A percentile compares a stretch with the other conserved stretches of the same genome.
phyloP scores from a whole-genome alignment of 2,329 filamentous ascomycete genomes.

The Hymenoscyphus occultus region DNA sequence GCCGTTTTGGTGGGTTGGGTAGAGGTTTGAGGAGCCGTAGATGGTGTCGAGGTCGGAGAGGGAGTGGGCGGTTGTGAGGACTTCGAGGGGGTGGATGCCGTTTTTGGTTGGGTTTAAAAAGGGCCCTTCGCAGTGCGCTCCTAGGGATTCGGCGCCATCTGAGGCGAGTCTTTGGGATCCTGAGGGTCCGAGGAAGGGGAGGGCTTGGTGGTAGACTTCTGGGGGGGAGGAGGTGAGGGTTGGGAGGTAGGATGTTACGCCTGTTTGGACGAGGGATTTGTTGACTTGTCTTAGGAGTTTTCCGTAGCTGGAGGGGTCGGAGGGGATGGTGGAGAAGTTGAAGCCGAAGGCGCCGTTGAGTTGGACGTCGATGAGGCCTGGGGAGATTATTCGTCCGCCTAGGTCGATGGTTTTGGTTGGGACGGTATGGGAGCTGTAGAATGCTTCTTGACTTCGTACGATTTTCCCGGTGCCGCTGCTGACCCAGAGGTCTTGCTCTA shows the following conservation, averaged over 20 bases:
- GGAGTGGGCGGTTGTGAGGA: slow-evolving; percentile 60
- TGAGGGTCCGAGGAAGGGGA: slow-evolving; percentile 75
- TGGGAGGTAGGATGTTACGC: slow-evolving; percentile 84
- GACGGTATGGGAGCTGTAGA: slow-evolving; percentile 64
- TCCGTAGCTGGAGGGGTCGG: slow-evolving; percentile 65
- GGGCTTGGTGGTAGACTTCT: slow-evolving; percentile 77
- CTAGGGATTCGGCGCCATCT: slow-evolving; percentile 80
- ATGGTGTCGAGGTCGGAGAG: slow-evolving; percentile 65
- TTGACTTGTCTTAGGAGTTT: slow-evolving; percentile 72
- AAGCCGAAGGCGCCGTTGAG: slow-evolving; percentile 91
- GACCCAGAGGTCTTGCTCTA: slow-evolving; percentile 84
- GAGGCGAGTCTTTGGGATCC: slow-evolving; percentile 55
- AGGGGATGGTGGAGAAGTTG: slow-evolving; percentile 79
- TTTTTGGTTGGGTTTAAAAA: slow-evolving; percentile 83
- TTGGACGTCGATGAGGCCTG: slow-evolving; percentile 87
- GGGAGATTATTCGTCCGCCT: slow-evolving; percentile 76
- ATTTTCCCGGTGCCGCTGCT: slow-evolving; percentile 80
- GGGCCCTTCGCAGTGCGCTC: slow-evolving; percentile 87
- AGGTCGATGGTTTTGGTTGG: slow-evolving; percentile 78
- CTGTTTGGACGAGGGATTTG: slow-evolving; percentile 67
- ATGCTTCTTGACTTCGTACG: slow-evolving; percentile 63
- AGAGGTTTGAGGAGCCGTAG: slow-evolving; percentile 71
- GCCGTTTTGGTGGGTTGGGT: slow-evolving; percentile 39
- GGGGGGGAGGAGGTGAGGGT: slow-evolving; percentile 78
- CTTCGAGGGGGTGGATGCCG: slow-evolving; percentile 75